Percentiles rank a stretch among this genome's conserved stretches.
phyloP scores from a whole-genome alignment of 331 rosid genomes.

The Arachis monticola region DNA sequence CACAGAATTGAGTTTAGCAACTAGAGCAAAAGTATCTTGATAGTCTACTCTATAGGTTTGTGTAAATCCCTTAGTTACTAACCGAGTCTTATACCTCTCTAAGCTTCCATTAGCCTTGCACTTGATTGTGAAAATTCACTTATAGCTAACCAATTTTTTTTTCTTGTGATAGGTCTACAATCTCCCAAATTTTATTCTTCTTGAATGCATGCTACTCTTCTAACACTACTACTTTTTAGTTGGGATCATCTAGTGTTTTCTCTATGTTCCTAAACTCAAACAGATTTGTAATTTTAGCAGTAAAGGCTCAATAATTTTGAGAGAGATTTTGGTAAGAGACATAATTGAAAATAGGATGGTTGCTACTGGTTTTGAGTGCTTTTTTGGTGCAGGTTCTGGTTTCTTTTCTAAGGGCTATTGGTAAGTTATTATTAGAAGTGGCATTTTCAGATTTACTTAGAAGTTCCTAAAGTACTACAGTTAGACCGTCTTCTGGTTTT shows the following conservation, averaged over 20 bases:
- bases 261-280: constrained; percentile 1
- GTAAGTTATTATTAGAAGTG: no score
- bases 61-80: background rate
- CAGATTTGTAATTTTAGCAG: no score
- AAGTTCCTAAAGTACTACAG: no score
- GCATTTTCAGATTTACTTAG: no score
- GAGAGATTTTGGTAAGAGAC: no score
- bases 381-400: no score
- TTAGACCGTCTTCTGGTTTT: background rate
- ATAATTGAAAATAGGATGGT: no score
- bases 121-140: background rate
- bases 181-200: background rate
- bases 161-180: background rate
- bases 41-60: background rate
- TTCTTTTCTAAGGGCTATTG: no score
- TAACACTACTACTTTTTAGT: background rate
- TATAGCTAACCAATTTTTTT: background rate
- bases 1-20: background rate
- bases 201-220: background rate
- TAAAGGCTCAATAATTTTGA: no score
- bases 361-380: no score
- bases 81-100: background rate
- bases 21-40: background rate
- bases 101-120: background rate
- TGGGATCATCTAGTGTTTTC: constrained; percentile 15